A percentile compares a stretch with the other conserved stretches of the same genome.
Conservation (phyloP, 257 asterid species). For the Solanum habrochaites region DNA sequence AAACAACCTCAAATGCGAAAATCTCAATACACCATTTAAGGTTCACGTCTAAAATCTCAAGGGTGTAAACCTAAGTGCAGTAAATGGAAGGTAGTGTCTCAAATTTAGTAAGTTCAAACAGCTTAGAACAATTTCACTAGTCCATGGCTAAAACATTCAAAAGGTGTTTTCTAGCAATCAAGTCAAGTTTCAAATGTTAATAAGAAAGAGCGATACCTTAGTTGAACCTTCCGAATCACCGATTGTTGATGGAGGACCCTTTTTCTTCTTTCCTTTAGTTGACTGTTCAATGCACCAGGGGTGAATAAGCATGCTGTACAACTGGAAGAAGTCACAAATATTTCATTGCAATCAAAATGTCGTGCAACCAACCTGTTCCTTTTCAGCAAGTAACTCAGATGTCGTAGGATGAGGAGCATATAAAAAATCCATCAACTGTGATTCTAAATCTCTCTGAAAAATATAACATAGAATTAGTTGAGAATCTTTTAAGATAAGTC, state of each 20-base stretch:
- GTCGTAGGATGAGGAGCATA: conserved; percentile 72
- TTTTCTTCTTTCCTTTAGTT: conserved; percentile 49
- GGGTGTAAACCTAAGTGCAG: not conserved
- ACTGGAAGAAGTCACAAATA: not conserved
- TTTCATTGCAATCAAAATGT: not conserved
- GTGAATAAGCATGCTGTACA: not conserved
- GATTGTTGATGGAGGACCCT: conserved; percentile 26
- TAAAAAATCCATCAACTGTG: conserved; percentile 68
- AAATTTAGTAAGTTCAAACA: not conserved
- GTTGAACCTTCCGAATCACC: conserved; percentile 48
- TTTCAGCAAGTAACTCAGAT: conserved; percentile 59
- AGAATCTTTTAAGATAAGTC: not conserved
- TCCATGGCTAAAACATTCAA: not conserved
- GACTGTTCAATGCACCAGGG: conserved; percentile 15
- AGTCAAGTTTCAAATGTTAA: not conserved
- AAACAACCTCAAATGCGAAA: not conserved
- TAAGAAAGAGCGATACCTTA: conserved; percentile 35
- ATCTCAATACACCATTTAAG: not conserved
- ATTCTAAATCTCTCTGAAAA: conserved; percentile 66
- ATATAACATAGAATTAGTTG: not conserved
- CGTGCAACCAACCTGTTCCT: conserved; percentile 53
- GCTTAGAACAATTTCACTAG: not conserved
- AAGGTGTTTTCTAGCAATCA: not conserved
- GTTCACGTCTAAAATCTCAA: not conserved
- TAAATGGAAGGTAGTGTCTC: not conserved